Evolutionary conservation across 1,284 basidiomycete genomes (phyloP).

Genomic region (Laetiporus sulphureus): DNA sequence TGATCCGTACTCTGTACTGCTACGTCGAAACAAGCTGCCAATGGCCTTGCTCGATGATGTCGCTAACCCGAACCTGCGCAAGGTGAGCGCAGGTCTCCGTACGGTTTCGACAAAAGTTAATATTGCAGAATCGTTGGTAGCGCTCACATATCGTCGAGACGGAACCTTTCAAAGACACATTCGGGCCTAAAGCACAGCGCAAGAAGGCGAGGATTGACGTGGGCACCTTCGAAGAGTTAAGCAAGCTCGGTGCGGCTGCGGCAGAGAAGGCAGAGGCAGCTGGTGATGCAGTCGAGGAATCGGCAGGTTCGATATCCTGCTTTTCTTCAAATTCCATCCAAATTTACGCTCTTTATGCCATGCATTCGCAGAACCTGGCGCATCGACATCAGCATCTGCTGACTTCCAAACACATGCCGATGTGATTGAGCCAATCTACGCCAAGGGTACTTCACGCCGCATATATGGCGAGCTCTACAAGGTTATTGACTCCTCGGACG

Average conservation of each 20-base stretch:
- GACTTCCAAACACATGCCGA: slow-evolving; percentile 60
- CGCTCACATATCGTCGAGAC: slow-evolving; percentile 89
- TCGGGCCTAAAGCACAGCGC: slow-evolving; percentile 90
- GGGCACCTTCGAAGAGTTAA: slow-evolving; percentile 83
- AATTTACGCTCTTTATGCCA: too few species aligned
- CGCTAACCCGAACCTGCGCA: slow-evolving; percentile 68
- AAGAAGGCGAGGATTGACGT: slow-evolving; percentile 82
- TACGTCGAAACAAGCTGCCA: slow-evolving; percentile 89
- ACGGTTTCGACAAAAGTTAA: too few species aligned
- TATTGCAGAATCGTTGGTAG: too few species aligned
- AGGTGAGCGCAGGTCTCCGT: slow-evolving; percentile 42
- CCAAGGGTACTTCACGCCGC: slow-evolving; percentile 87
- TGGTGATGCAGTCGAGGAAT: slow-evolving; percentile 32
- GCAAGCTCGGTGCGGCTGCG: slow-evolving; percentile 54
- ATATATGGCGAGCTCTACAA: slow-evolving; percentile 99
- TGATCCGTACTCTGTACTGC: slow-evolving; percentile 90
- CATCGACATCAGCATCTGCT: slow-evolving; percentile 21
- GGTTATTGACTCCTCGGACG: slow-evolving; percentile 98
- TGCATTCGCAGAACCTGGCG: slow-evolving; percentile 30
- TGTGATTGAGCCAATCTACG: slow-evolving; percentile 81
- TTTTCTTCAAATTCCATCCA: too few species aligned
- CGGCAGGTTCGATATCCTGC: slow-evolving; percentile 40
- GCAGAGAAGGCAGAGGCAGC: slow-evolving; percentile 34
- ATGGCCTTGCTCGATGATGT: slow-evolving; percentile 91
- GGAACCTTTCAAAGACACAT: slow-evolving; percentile 88